Evolutionary conservation across 306 rosid species (phyloP).

Genomic region (Gastrolobium villosum): DNA sequence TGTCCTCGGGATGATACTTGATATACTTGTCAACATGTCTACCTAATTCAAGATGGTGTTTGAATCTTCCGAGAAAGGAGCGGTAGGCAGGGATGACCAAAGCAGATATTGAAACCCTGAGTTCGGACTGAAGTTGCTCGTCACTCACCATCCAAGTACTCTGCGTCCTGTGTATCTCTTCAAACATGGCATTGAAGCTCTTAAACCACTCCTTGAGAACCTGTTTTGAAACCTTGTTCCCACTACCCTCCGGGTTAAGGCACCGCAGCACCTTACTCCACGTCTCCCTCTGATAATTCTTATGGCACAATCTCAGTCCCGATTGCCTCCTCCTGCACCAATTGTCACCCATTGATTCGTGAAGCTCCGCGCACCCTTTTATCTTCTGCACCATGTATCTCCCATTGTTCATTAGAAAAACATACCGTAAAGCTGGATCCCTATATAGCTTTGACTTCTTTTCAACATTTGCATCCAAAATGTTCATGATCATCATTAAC

Average conservation of each 20-base stretch:
- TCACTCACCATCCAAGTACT: slow-evolving; percentile 84
- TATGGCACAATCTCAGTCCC: slow-evolving; percentile 67
- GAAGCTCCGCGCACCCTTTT: slow-evolving; percentile 70
- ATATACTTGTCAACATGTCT: slow-evolving; percentile 76
- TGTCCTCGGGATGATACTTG: slow-evolving; percentile 84
- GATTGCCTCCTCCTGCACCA: slow-evolving; percentile 80
- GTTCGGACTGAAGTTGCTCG: slow-evolving; percentile 85
- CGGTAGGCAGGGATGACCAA: slow-evolving; percentile 89
- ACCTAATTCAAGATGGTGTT: slow-evolving; percentile 65
- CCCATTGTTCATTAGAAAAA: slow-evolving; percentile 90
- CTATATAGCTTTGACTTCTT: slow-evolving; percentile 70
- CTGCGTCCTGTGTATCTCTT: slow-evolving; percentile 80
- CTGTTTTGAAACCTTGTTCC: slow-evolving; percentile 64
- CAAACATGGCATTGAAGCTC: slow-evolving; percentile 73
- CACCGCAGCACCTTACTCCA: slow-evolving; percentile 76
- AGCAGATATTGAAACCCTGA: slow-evolving; percentile 73
- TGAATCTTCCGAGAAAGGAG: slow-evolving; percentile 76
- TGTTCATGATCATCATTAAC: slow-evolving; percentile 62
- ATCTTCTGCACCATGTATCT: slow-evolving; percentile 82
- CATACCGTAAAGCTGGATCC: slow-evolving; percentile 58
- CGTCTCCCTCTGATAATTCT: slow-evolving; percentile 78
- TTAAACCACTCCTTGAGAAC: slow-evolving; percentile 81
- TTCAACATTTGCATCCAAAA: slow-evolving; percentile 70
- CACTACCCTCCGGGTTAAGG: slow-evolving; percentile 69
- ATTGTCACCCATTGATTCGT: slow-evolving; percentile 69